Evolutionary conservation across 495 filamentous ascomycete genomes (phyloP).

Genomic region (Barbatosphaeria neglecta): DNA sequence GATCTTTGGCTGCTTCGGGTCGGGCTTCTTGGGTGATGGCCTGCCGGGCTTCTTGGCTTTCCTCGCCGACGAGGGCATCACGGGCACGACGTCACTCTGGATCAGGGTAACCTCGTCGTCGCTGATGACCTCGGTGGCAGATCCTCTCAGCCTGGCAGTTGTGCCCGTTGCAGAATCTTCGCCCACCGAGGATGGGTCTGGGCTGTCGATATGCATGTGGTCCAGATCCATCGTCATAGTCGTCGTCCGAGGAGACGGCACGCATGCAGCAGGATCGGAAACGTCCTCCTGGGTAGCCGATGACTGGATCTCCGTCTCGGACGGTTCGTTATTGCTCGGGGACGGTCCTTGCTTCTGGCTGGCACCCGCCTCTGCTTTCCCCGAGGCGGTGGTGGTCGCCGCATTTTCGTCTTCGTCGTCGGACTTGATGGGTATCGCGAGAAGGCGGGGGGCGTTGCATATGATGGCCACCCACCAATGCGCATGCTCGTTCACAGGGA

Average conservation of each 20-base stretch:
- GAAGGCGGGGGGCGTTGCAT: conserved; percentile 62
- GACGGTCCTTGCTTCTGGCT: background rate
- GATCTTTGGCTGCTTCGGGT: conserved; percentile 47
- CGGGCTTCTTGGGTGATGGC: conserved; percentile 20
- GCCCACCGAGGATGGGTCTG: background rate
- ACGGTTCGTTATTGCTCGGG: background rate
- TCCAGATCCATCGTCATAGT: background rate
- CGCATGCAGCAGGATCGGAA: background rate
- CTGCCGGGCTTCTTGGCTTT: conserved; percentile 11
- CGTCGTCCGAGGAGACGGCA: conserved; percentile 3
- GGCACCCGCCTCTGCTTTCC: background rate
- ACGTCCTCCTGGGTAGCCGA: background rate
- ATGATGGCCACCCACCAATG: conserved; percentile 98
- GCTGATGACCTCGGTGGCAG: background rate
- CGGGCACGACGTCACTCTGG: background rate
- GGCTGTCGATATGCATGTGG: conserved; percentile 4
- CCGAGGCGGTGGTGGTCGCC: background rate
- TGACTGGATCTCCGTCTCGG: background rate
- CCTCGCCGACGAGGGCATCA: background rate
- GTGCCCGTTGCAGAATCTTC: conserved; percentile 1
- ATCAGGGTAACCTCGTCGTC: background rate
- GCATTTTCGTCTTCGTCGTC: background rate
- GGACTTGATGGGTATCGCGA: conserved; percentile 13
- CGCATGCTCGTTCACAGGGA: conserved; percentile 74
- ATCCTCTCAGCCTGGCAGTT: too few relatives aligned